Evolutionary conservation across 2,329 filamentous ascomycete genomes (phyloP), one percentile per base, ranked within the genome.

Genomic region (Ceratocystis eucalypticola): DNA sequence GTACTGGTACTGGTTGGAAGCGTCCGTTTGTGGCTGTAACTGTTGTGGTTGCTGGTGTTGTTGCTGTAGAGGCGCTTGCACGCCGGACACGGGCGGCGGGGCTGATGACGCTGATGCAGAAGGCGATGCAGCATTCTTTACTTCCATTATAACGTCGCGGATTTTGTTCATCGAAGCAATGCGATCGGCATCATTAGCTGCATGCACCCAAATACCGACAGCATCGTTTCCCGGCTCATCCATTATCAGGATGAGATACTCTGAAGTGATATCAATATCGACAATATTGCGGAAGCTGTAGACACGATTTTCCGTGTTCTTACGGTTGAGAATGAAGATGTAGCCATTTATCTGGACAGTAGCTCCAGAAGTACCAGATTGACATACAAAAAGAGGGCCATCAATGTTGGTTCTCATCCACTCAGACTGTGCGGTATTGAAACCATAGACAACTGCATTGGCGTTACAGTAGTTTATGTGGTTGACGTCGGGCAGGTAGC

Each of bases 331-430:
- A 5, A 93, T 80, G 71, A 91, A 88, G 17, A 89, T 82, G 76
- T 84, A 84, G 70, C 65, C 62, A 25, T 53, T 59, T 7, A 61
- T n/a, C 22, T 61, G 62, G 17, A 30, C 25, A n/a, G n/a, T 46
- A 5, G 41, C 30, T 5, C 62, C 62, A 5, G 65, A 55, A 4
- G 22, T 37, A 10, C 53, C 63, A 2, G 63, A 59, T 30, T 55
- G 53, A 62, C 67, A 66, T 5, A 97, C 84, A 74, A 97, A 99
- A 70, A 97, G 79, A 12, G 90, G 89, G 48, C 94, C 94, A 76
- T 96, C 92, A 10, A 92, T 82, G 66, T 87, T 88, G 59, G 83
- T 84, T 78, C 95, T 96, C 73, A 94, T 88, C 94, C 94, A 97
- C 68, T 80, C 77, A 64, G 82, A 78, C 2, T 84, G 80, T 3